These are phyloP conservation scores for Sporisorium scitamineum DNA, from an alignment of 1,284 basidiomycete species.

Conservation along the genomic window DNA sequence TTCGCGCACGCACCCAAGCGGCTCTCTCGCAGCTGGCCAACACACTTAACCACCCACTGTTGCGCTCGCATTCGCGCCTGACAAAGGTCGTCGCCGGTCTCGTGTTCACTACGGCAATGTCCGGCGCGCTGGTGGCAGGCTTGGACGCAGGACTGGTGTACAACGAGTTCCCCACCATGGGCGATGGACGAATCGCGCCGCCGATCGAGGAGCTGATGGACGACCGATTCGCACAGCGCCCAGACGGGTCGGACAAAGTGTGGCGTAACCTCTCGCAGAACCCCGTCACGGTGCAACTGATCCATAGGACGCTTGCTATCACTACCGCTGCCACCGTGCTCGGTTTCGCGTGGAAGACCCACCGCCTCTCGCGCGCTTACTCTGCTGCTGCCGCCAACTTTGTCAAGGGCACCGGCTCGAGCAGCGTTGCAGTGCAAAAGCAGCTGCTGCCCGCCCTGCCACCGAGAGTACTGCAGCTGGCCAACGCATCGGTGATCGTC, in stretches of 20 bases:
- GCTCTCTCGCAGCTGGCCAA: slow-evolving; percentile 29
- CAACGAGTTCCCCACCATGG: slow-evolving; percentile 99
- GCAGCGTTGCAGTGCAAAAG: background rate
- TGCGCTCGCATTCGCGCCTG: slow-evolving; percentile 50
- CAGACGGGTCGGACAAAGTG: slow-evolving; percentile 72
- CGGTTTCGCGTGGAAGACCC: slow-evolving; percentile 23
- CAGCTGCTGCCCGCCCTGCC: slow-evolving; percentile 77
- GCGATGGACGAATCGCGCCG: slow-evolving; percentile 81
- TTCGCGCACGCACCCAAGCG: background rate
- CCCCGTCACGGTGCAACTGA: slow-evolving; percentile 95
- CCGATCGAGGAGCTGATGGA: slow-evolving; percentile 84
- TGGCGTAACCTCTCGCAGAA: slow-evolving; percentile 97
- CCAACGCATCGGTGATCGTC: slow-evolving; percentile 80
- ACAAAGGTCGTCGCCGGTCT: slow-evolving; percentile 50
- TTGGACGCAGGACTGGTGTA: slow-evolving; percentile 95
- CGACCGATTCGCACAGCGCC: slow-evolving; percentile 74
- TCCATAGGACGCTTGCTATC: slow-evolving; percentile 87
- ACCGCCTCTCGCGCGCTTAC: slow-evolving; percentile 74
- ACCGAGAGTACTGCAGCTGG: slow-evolving; percentile 76
- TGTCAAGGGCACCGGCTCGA: background rate
- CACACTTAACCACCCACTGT: slow-evolving; percentile 48
- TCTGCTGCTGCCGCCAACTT: background rate
- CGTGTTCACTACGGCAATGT: slow-evolving; percentile 79
- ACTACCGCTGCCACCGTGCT: slow-evolving; percentile 49
- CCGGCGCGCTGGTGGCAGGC: slow-evolving; percentile 96